Evolutionary conservation across 192 early-diverging fungal species (phyloP).

Genomic region (Mortierella alpina): DNA sequence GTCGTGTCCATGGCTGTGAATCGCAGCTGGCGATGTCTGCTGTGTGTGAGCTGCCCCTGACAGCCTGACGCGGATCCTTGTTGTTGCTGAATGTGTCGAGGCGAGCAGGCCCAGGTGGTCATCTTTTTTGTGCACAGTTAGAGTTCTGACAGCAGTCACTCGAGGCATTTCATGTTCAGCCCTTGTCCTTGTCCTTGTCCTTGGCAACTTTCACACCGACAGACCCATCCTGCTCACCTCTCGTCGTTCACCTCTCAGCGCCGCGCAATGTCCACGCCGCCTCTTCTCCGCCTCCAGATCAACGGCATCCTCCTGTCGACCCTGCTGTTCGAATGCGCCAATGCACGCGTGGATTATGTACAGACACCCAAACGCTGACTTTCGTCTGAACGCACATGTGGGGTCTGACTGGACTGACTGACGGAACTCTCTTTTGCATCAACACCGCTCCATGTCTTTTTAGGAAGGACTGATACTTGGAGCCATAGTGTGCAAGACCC

Average conservation of each 20-base stretch:
- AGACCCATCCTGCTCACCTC: neutral
- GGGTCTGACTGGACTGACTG: no score
- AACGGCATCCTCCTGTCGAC: slow-evolving; percentile 50
- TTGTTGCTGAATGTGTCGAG: no score
- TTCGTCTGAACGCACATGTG: no score
- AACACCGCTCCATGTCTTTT: neutral
- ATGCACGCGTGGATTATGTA: slow-evolving; percentile 51
- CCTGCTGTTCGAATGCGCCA: slow-evolving; percentile 45
- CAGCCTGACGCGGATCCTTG: no score
- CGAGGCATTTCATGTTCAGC: neutral
- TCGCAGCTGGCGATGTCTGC: neutral
- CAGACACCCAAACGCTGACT: neutral
- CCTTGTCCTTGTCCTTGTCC: neutral
- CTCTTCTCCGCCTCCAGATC: slow-evolving; percentile 32
- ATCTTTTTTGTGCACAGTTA: no score
- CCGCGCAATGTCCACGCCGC: slow-evolving; percentile 12
- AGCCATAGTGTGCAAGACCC: slow-evolving; percentile 24
- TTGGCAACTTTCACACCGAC: neutral
- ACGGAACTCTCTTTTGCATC: neutral
- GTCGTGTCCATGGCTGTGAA: slow-evolving; percentile 8
- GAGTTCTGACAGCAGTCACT: neutral
- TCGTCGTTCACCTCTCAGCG: neutral
- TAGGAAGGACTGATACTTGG: slow-evolving; percentile 50
- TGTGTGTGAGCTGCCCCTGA: neutral
- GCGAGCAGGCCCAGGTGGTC: no score